phyloP scores from a whole-genome alignment of 768 basidiomycete genomes.

The Podaxis pistillaris region DNA sequence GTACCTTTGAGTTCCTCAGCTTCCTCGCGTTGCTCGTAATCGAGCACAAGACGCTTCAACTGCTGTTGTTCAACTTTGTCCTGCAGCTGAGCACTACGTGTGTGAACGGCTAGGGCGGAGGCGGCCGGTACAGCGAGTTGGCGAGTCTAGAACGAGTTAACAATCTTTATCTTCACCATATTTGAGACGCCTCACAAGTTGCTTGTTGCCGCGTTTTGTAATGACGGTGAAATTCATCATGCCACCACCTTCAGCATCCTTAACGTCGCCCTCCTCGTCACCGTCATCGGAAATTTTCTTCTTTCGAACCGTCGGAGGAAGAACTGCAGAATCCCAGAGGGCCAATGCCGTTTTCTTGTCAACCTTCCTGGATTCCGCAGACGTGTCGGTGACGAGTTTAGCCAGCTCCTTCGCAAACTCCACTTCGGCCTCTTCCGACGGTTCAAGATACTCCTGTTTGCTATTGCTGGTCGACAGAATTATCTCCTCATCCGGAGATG shows the following conservation, averaged over 20 bases:
- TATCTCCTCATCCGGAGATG: conserved; percentile 81
- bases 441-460: conserved; percentile 71
- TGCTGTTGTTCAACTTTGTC: conserved; percentile 97
- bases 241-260: conserved; percentile 27
- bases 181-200: conserved; percentile 57
- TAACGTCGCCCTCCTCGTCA: conserved; percentile 43
- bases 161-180: conserved; percentile 5
- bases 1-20: conserved; percentile 78
- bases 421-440: conserved; percentile 85
- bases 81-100: conserved; percentile 86
- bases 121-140: conserved; percentile 86
- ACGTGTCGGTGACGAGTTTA: conserved; percentile 89
- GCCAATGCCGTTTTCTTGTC: conserved; percentile 86
- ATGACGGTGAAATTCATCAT: conserved; percentile 93
- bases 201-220: conserved; percentile 91
- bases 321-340: conserved; percentile 86
- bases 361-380: conserved; percentile 77
- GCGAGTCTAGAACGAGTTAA: conserved; percentile 54
- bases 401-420: conserved; percentile 96
- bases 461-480: conserved; percentile 57
- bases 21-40: conserved; percentile 89
- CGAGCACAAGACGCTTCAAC: conserved; percentile 89
- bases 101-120: conserved; percentile 88
- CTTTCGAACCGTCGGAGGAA: conserved; percentile 63
- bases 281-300: conserved; percentile 62